Evolutionary conservation across 768 basidiomycete species (phyloP), one percentile per base, ranked within the genome.

Genomic region (Termitomyces sp.): DNA sequence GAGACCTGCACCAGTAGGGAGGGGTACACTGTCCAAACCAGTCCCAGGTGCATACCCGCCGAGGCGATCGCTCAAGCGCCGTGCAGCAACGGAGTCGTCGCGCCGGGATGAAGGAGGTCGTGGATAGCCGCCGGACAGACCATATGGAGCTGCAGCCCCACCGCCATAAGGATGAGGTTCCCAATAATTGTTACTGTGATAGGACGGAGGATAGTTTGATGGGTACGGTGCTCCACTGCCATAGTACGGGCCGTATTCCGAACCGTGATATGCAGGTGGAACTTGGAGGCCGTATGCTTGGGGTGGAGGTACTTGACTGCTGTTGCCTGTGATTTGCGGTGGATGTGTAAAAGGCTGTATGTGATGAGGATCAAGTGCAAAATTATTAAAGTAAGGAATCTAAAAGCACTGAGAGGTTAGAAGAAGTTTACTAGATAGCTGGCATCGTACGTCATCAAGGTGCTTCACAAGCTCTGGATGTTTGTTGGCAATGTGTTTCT

Each of bases 401-500:
- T 95, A 63, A 40, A 41, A 47, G 51, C 51, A 46, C 21, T 37
- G 55, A 52, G 57, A 56, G 59, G 59, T 61, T 55, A 59, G 42
- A 25, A 41, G 27, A 32, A 56, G 50, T 43, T 32, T 25, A 56
- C 49, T 60, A 41, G 3, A 59, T 32, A 28, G 8, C 28, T 41
- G n/a, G 48, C 23, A 12, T 30, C 78, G 72, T 68, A 97, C 96
- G 66, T 95, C 89, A 41, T 94, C 92, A 17, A 98, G 82, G 50
- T 79, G 74, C 62, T 88, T 89, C 56, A 95, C 82, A 16, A 92
- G 75, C 58, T 97, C 91, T 11, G 88, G 76, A 68, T 99, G 97
- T 70, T 98, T 98, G 69, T 95, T 93, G 12, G 87, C 83, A 59
- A 99, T 87, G 69, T 99, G 97, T 78, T 98, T 98, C 74, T 96